Evolutionary conservation across 768 basidiomycete species (phyloP), one percentile per base, ranked within the genome.

Genomic region (Pleurotus ostreatus): DNA sequence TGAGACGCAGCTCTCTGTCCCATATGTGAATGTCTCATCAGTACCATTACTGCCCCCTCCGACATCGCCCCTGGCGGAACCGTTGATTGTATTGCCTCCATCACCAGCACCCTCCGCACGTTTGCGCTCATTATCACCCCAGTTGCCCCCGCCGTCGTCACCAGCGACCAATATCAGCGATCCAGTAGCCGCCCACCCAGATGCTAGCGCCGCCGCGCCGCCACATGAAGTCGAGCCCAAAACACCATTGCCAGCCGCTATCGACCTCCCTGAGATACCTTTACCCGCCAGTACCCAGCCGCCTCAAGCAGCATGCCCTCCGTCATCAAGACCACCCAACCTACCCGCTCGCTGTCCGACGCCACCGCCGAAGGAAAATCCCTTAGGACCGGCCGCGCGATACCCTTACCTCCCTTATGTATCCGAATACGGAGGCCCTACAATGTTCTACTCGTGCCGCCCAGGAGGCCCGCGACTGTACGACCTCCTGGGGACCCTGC

Each of bases 381-480:
- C 73, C 12, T 70, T 81, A 3, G 82, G 82, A 0, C 83, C 88
- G 2, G 74, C 80, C 23, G 77, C 77, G 0, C 71, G 66, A 44
- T 64, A 60, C 30, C 84, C 85, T 2, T 84, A 80, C 62, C 68
- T 85, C 8, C 80, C 81, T 5, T 76, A 74, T 4, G 67, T 72
- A 59, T 78, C 77, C 0, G 74, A 77, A 23, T 74, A 76, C 49
- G 77, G 74, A 1, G 78, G 78, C 1, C 76, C 76, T 4, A 71
- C 74, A 51, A 74, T 85, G 23, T 59, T 69, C 15, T 78, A 78
- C 57, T 89, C 88, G 5, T 86, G 82, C 62, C 82, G 89, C 22
- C 83, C 85, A 5, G 78, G 81, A 18, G 89, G 88, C 1, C 76
- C 83, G 1, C 79, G 79, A 43, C 64, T 90, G 5, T 89, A 78